These are phyloP conservation scores for Coniochaeta sp. DNA, from an alignment of 2,329 filamentous ascomycete genomes.

Conservation along the genomic window DNA sequence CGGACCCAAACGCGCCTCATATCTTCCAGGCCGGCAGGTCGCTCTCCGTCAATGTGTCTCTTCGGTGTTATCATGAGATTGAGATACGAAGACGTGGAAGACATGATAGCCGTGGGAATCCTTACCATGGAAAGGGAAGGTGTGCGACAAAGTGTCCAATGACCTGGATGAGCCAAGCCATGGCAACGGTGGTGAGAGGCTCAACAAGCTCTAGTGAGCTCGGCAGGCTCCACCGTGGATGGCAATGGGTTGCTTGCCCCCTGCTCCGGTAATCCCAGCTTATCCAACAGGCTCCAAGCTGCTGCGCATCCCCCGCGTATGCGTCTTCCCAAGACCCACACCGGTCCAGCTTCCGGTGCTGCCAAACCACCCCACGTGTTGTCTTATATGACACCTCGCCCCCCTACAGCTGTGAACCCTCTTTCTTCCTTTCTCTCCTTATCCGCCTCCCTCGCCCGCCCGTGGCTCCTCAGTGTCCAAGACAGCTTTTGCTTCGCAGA, in stretches of 20 bases:
- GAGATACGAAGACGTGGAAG: not conserved
- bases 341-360: not conserved
- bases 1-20: not conserved
- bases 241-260: not conserved
- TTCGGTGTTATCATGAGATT: not conserved
- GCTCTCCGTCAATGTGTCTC: not conserved
- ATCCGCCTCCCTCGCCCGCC: not conserved
- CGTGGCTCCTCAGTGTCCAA: not conserved
- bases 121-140: not conserved
- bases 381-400: not conserved
- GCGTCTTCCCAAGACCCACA: not conserved
- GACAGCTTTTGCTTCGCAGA: not conserved
- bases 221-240: not conserved
- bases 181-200: not conserved
- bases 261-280: not conserved
- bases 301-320: not conserved
- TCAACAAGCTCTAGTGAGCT: conserved; percentile 2
- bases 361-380: not conserved
- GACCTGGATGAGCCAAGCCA: not conserved
- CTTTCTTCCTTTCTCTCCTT: not conserved
- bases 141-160: not conserved
- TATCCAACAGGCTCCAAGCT: not conserved
- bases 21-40: not conserved
- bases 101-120: not conserved
- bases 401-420: not conserved